Conservation (phyloP, 1,139 yeast genomes). For the Casaregolazyma lundiana region DNA sequence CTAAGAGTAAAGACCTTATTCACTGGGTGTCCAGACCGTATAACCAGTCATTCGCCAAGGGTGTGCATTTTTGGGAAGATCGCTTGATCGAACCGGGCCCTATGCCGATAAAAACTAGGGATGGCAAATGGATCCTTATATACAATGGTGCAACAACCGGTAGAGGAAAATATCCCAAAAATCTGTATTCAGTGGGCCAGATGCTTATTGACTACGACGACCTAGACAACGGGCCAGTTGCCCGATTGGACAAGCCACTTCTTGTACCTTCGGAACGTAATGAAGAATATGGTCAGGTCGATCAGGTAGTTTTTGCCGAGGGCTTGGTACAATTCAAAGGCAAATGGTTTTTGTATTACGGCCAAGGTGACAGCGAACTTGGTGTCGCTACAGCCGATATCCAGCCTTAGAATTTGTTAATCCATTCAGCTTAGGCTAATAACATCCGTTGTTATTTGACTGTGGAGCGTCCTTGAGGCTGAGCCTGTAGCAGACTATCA, state of each 20-base stretch:
- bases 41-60: constrained; percentile 11
- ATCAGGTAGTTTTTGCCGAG: constrained; percentile 14
- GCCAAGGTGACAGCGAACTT: constrained; percentile 15
- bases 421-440: too few species aligned
- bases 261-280: constrained; percentile 10
- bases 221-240: constrained; percentile 14
- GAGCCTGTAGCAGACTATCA: too few species aligned
- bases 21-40: constrained; percentile 11
- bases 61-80: constrained; percentile 13
- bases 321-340: constrained; percentile 15
- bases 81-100: constrained; percentile 16
- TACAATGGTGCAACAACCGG: constrained; percentile 16
- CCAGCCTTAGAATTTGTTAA: too few species aligned
- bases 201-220: constrained; percentile 14
- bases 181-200: constrained; percentile 14
- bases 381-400: constrained; percentile 13
- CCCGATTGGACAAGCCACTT: constrained; percentile 13
- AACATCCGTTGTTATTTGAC: too few species aligned
- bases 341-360: constrained; percentile 15
- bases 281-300: constrained; percentile 13
- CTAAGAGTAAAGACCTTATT: constrained; percentile 12
- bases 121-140: constrained; percentile 13
- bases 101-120: constrained; percentile 14
- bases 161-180: constrained; percentile 1
- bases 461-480: too few species aligned